A percentile compares a stretch with the other conserved stretches of the same genome.
Conservation (phyloP, 2,329 filamentous ascomycete species). For the Coniochaeta sp. region DNA sequence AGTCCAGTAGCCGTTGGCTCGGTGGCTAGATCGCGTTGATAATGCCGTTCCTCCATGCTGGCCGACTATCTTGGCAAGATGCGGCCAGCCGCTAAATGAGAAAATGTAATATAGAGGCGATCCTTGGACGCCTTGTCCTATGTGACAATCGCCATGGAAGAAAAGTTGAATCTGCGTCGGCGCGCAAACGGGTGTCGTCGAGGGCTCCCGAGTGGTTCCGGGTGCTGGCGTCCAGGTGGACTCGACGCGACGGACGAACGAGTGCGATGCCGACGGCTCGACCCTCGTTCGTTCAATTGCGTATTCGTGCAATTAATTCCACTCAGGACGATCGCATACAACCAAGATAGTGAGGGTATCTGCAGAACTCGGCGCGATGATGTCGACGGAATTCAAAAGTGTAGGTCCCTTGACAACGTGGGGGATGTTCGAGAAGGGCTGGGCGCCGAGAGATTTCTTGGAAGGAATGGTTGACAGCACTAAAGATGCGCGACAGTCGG, state of each 20-base stretch:
- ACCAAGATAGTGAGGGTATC: not conserved
- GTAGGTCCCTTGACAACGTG: not conserved
- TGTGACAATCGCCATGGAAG: conserved; percentile 18
- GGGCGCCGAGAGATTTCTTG: conserved; percentile 30
- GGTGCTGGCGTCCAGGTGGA: not conserved
- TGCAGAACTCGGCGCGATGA: not conserved
- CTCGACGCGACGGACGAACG: not conserved
- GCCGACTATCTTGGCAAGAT: conserved; percentile 7
- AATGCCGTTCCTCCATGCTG: conserved; percentile 17
- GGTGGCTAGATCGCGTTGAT: conserved; percentile 10
- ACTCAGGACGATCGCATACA: no score
- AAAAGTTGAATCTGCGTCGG: not conserved
- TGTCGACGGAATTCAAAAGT: not conserved
- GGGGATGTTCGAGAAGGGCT: conserved; percentile 23
- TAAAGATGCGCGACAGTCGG: not conserved
- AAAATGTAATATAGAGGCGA: conserved; percentile 7
- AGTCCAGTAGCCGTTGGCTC: conserved; percentile 9
- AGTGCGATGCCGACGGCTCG: not conserved
- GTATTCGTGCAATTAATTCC: not conserved
- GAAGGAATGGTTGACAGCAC: not conserved
- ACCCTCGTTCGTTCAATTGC: not conserved
- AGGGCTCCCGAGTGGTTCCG: not conserved
- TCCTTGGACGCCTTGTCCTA: conserved; percentile 14
- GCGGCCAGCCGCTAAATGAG: conserved; percentile 18
- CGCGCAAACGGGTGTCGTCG: conserved; percentile 3